phyloP scores from a whole-genome alignment of 441 rosid species.

The Iberis amara region DNA sequence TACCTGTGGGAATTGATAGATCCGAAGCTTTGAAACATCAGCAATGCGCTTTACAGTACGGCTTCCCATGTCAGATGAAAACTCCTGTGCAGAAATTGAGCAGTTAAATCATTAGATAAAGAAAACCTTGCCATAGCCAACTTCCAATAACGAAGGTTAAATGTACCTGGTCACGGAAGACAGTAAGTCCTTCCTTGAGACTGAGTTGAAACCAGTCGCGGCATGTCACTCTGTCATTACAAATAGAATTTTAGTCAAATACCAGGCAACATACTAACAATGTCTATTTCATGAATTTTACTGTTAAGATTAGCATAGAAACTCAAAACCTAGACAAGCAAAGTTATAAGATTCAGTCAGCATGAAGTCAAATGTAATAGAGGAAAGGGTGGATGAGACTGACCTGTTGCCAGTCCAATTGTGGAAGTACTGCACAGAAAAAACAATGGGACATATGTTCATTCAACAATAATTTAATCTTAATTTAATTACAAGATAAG shows the following conservation, averaged over 20 bases:
- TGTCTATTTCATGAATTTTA: background rate
- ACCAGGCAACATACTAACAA: conserved; percentile 4
- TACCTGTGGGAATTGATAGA: conserved; percentile 90
- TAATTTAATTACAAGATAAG: background rate
- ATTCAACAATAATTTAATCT: conserved; percentile 15
- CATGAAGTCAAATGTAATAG: conserved; percentile 2
- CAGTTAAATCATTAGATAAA: conserved; percentile 7
- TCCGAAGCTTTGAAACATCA: conserved; percentile 90
- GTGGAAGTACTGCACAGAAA: conserved; percentile 82
- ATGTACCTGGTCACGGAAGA: conserved; percentile 87
- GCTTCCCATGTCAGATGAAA: conserved; percentile 99
- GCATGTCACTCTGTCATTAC: conserved; percentile 75
- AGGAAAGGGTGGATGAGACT: conserved; percentile 18
- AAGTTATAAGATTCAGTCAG: background rate
- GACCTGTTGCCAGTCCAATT: conserved; percentile 99
- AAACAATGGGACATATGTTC: conserved; percentile 28
- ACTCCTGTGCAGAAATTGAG: conserved; percentile 47
- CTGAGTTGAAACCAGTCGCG: conserved; percentile 99
- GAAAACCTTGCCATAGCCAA: background rate
- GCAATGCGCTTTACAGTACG: conserved; percentile 89
- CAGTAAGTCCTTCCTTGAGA: conserved; percentile 97
- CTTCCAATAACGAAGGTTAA: conserved; percentile 3
- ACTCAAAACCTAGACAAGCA: background rate
- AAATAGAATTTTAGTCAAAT: conserved; percentile 14
- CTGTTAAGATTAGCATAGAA: background rate